These are phyloP conservation scores for Mixia osmundae DNA, from an alignment of 1,284 basidiomycete genomes.

Conservation along the genomic window DNA sequence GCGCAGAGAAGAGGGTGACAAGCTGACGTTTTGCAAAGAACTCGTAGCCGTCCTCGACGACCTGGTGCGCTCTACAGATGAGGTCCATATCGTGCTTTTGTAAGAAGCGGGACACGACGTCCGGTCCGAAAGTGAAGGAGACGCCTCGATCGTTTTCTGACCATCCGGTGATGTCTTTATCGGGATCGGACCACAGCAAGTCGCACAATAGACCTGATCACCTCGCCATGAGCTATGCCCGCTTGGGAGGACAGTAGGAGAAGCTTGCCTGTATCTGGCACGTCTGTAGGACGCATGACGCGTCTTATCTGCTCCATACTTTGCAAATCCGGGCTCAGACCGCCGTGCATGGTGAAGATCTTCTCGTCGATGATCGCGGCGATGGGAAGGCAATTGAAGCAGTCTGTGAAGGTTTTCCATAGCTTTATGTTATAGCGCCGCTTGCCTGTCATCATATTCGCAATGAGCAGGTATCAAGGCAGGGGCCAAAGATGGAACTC, in stretches of 20 bases:
- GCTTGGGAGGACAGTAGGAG: neutral
- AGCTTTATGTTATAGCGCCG: conserved; percentile 93
- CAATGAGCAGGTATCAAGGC: neutral
- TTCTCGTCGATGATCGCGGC: conserved; percentile 93
- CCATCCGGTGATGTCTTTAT: conserved; percentile 99
- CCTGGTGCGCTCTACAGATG: conserved; percentile 95
- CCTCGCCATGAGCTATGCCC: neutral
- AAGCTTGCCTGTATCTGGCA: conserved; percentile 75
- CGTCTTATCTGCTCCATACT: conserved; percentile 99
- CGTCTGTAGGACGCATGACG: conserved; percentile 97
- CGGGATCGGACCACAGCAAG: conserved; percentile 94
- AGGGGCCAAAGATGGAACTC: conserved; percentile 20
- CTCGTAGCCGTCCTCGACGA: conserved; percentile 97
- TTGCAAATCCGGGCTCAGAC: conserved; percentile 85
- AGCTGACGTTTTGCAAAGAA: conserved; percentile 96
- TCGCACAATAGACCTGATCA: conserved; percentile 67
- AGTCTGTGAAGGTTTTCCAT: conserved; percentile 94
- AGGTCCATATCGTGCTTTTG: conserved; percentile 99
- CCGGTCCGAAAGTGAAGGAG: conserved; percentile 93
- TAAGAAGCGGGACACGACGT: conserved; percentile 90
- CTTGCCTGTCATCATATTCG: conserved; percentile 39
- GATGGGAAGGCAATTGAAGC: conserved; percentile 86
- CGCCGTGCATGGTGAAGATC: conserved; percentile 73
- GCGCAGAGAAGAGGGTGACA: conserved; percentile 91
- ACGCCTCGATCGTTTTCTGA: conserved; percentile 98